These are phyloP conservation scores for Xerocomus brunneocitrinus DNA, from an alignment of 768 basidiomycete genomes.

Conservation along the genomic window DNA sequence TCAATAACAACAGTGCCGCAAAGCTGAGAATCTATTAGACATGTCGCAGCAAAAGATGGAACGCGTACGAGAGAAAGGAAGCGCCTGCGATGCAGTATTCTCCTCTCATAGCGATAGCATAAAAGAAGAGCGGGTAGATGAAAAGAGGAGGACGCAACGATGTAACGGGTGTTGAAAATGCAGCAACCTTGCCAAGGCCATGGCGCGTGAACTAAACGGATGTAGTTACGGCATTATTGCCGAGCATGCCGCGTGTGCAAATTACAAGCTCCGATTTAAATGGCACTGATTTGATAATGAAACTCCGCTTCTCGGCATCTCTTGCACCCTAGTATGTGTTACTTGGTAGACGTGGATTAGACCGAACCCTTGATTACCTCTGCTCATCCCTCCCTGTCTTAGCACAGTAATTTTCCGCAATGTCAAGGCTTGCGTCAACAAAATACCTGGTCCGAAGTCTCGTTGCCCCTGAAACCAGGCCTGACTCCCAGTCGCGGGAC, in stretches of 20 bases:
- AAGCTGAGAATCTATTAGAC: conserved; percentile 16
- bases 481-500: conserved; percentile 31
- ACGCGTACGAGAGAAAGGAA: conserved; percentile 64
- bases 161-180: conserved; percentile 18
- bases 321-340: background rate
- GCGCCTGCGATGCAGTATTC: conserved; percentile 73
- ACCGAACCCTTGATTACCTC: conserved; percentile 3
- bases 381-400: conserved; percentile 3
- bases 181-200: conserved; percentile 19
- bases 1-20: conserved; percentile 53
- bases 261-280: conserved; percentile 16
- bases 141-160: conserved; percentile 15
- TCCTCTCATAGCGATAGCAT: conserved; percentile 51
- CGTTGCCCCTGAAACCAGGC: conserved; percentile 27
- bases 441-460: conserved; percentile 19
- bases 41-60: conserved; percentile 3
- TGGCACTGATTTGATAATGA: background rate
- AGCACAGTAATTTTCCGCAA: conserved; percentile 11
- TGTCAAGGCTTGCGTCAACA: conserved; percentile 25
- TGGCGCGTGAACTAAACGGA: conserved; percentile 12
- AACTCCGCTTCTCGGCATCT: conserved; percentile 2
- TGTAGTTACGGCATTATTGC: conserved; percentile 10
- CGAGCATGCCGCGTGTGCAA: conserved; percentile 12
- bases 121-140: conserved; percentile 17
- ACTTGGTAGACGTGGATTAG: conserved; percentile 17